A percentile compares a stretch with the other conserved stretches of the same genome.
These are phyloP conservation scores for Ustilago bromivora DNA, from an alignment of 1,284 basidiomycete species.

Conservation along the genomic window DNA sequence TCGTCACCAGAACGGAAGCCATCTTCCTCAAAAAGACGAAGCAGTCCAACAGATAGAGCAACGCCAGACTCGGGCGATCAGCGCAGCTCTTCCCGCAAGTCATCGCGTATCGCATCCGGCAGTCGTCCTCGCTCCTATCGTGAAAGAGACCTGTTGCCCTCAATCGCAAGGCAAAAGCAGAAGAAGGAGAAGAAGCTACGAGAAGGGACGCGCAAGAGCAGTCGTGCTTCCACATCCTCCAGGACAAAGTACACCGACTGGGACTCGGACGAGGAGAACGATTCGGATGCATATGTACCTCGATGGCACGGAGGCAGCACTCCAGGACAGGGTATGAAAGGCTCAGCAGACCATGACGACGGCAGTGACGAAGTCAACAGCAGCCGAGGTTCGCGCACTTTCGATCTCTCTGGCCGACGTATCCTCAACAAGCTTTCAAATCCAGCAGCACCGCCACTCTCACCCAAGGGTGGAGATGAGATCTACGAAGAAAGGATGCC, in stretches of 20 bases:
- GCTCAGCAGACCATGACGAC: slow-evolving; percentile 14
- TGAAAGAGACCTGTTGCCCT: slow-evolving; percentile 32
- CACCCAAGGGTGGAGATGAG: slow-evolving; percentile 29
- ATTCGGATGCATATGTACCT: slow-evolving; percentile 44
- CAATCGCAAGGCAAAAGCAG: slow-evolving; percentile 21
- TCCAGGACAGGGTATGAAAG: slow-evolving; percentile 5
- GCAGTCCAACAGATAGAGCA: slow-evolving; percentile 9
- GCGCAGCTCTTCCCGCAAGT: slow-evolving; percentile 35
- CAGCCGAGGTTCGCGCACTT: slow-evolving; percentile 37
- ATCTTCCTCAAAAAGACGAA: slow-evolving; percentile 13
- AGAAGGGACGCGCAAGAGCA: slow-evolving; percentile 44
- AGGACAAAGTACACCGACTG: slow-evolving; percentile 44
- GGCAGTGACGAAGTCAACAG: slow-evolving; percentile 28
- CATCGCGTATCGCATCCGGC: slow-evolving; percentile 41
- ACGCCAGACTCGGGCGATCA: slow-evolving; percentile 15
- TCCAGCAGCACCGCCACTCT: slow-evolving; percentile 36
- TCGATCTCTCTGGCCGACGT: slow-evolving; percentile 38
- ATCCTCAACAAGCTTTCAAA: slow-evolving; percentile 51
- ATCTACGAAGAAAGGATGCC: slow-evolving; percentile 34
- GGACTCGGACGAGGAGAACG: slow-evolving; percentile 47
- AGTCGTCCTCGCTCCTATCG: slow-evolving; percentile 37
- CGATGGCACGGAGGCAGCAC: slow-evolving; percentile 35
- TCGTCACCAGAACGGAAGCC: slow-evolving; percentile 42
- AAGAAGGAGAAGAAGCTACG: slow-evolving; percentile 36
- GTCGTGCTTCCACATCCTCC: slow-evolving; percentile 30